Base-by-base conservation (phyloP, 306 rosid species). In the Heteromeles arbutifolia region DNA sequence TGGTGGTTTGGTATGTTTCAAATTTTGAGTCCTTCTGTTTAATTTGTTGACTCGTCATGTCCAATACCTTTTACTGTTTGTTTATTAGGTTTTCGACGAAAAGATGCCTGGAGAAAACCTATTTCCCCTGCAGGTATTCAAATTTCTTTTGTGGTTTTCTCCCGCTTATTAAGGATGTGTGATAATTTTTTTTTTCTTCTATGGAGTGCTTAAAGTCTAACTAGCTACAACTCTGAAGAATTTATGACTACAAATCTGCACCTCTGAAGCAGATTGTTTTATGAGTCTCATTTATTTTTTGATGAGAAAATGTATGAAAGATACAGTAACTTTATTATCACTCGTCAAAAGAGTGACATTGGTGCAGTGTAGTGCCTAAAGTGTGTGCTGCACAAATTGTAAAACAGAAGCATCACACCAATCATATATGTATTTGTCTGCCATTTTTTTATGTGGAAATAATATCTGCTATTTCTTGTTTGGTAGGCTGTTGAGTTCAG, bases 401-500 rank as follows among this genome's bases (percentile, higher is more conserved):
- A 64, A 64, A 32, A 22, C 68, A 64, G 44, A 64, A 31, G 44
- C 25, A 19, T 31, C 68, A 18, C 68, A 31, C 43, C n/a, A 64
- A 64, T 17, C 8, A 8, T 64, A 4, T 31, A 44, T 24, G 67
- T 48, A n/a, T 64, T 24, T 41, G 5, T 24, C n/a, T 80, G 65
- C 74, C 21, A 53, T 41, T 22, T 41, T 52, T 77, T 44, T 43
- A 45, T 70, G 54, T 75, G 78, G 72, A 79, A 71, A 66, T 79
- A 62, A 82, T 64, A 8, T 78, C 67, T 79, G 39, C 67, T 25
- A 29, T 74, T 64, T 65, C 15, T 74, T 79, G 25, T 58, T 79
- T 78, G 83, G 79, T 84, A 96, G 99, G 99, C 97, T 53, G 97
- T 90, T 83, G 99, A 96, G 90, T 96, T 96, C 76, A 86, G 89